Conservation (phyloP, 495 filamentous ascomycete genomes). For the Talaromyces ruber region DNA sequence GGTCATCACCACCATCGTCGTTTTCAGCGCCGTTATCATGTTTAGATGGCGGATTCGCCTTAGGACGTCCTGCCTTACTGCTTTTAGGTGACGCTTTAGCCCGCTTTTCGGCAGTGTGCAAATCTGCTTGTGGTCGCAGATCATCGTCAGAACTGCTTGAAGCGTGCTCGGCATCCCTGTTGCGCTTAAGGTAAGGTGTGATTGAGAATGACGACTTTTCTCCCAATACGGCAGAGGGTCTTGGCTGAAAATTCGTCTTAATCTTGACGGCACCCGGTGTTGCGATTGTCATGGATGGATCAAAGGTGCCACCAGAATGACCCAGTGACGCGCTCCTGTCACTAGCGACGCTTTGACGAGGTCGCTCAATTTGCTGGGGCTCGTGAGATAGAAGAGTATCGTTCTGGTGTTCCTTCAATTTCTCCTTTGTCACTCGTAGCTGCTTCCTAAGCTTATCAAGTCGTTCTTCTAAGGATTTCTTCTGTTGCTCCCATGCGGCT, state of each 20-base stretch:
- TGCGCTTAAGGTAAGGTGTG: slow-evolving; percentile 83
- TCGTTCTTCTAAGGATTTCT: slow-evolving; percentile 53
- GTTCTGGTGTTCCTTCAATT: slow-evolving; percentile 49
- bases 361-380: slow-evolving; percentile 6
- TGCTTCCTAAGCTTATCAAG: slow-evolving; percentile 60
- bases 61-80: not conserved
- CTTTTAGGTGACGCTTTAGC: slow-evolving; percentile 2
- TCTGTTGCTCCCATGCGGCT: slow-evolving; percentile 44
- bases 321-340: slow-evolving; percentile 23
- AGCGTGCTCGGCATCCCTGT: slow-evolving; percentile 42
- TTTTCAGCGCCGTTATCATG: slow-evolving; percentile 4
- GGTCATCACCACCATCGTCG: slow-evolving; percentile 1
- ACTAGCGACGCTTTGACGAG: slow-evolving; percentile 24
- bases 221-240: slow-evolving; percentile 49
- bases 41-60: slow-evolving; percentile 1
- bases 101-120: slow-evolving; percentile 1
- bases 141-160: slow-evolving; percentile 26
- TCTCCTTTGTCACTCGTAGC: slow-evolving; percentile 54
- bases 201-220: slow-evolving; percentile 91
- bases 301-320: slow-evolving; percentile 35
- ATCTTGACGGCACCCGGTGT: slow-evolving; percentile 56
- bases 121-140: slow-evolving; percentile 16
- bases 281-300: slow-evolving; percentile 48
- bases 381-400: slow-evolving; percentile 29
- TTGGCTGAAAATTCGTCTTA: slow-evolving; percentile 40